Evolutionary conservation across 805 yeast genomes (phyloP), one percentile per base, ranked within the genome.

Genomic region (Priceomyces haplophilus): DNA sequence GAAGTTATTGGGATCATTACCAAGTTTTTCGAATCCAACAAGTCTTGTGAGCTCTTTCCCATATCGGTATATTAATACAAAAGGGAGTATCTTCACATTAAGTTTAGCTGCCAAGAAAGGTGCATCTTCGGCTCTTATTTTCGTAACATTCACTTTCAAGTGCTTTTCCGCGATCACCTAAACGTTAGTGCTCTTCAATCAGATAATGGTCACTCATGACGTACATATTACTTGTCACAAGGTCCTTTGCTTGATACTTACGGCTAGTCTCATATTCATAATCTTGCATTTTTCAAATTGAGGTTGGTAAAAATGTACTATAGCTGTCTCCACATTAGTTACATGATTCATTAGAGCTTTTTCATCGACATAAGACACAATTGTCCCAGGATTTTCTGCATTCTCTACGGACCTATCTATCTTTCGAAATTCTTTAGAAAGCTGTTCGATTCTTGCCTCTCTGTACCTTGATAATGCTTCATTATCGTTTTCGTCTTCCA

Each of bases 41-140:
- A 86, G 54, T 46, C 87, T 64, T 11, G 74, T 71, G 3, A 67
- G 56, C 51, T 85, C 91, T 34, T 71, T 61, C 1, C 90, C 90
- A 29, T 75, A 65, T 10, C 64, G 65, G 54, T 82, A 88, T 7
- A 80, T 67, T 1, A 84, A 61, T 2, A 87, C 80, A 49, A 81
- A 82, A 0, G 96, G 96, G 4, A 88, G 67, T 8, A 83, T 80
- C 55, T 83, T 78, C 38, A 88, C 72, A 2, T 69, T 65, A 31
- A 88, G 69, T 54, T 79, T 80, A 2, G 79, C 64, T 3, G 80
- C 88, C 35, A 88, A 64, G 54, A 88, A 88, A 3, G 95, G 89
- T 1, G 90, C 85, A 30, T 75, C 64, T 27, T 69, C 75, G 0
- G 86, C 96, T 42, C 74, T 68, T 3, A 85, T 73, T 36, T 75